These are phyloP conservation scores for Coniochaeta prunicola DNA, from an alignment of 2,329 filamentous ascomycete species.

Conservation along the genomic window DNA sequence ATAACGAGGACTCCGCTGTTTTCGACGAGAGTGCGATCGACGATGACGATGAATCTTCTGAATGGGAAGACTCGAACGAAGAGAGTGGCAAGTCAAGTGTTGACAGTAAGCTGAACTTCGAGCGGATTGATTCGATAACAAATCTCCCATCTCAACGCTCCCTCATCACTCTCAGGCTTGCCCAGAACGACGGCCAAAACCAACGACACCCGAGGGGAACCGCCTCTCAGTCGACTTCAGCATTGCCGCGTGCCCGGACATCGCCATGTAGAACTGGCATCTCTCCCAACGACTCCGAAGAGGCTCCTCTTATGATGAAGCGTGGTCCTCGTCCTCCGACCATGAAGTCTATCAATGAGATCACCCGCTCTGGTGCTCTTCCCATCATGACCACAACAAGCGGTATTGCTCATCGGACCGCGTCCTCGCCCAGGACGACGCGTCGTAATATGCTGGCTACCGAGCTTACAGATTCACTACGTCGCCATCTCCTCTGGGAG, in stretches of 20 bases:
- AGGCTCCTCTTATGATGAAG: conserved; percentile 59
- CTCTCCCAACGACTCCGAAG: conserved; percentile 53
- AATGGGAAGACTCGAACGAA: conserved; percentile 62
- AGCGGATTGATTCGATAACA: conserved; percentile 80
- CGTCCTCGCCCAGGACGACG: conserved; percentile 85
- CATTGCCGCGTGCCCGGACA: conserved; percentile 29
- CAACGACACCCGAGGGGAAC: background rate
- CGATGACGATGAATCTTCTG: conserved; percentile 56
- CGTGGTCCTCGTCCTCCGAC: conserved; percentile 41
- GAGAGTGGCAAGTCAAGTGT: conserved; percentile 79
- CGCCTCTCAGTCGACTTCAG: conserved; percentile 59
- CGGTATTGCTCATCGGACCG: conserved; percentile 57
- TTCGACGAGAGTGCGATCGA: conserved; percentile 74
- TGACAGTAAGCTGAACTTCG: conserved; percentile 74
- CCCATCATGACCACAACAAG: conserved; percentile 70
- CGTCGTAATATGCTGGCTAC: conserved; percentile 92
- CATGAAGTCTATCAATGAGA: conserved; percentile 50
- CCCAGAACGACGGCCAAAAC: conserved; percentile 63
- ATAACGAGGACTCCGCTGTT: conserved; percentile 54
- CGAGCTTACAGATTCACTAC: conserved; percentile 86
- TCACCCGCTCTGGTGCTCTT: conserved; percentile 61
- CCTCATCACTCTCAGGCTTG: conserved; percentile 82
- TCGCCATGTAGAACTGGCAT: conserved; percentile 17
- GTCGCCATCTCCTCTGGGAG: conserved; percentile 89
- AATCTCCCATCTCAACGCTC: conserved; percentile 82